Evolutionary conservation across 305 asterid genomes (phyloP).

Genomic region (Solanum aculeatissimum): DNA sequence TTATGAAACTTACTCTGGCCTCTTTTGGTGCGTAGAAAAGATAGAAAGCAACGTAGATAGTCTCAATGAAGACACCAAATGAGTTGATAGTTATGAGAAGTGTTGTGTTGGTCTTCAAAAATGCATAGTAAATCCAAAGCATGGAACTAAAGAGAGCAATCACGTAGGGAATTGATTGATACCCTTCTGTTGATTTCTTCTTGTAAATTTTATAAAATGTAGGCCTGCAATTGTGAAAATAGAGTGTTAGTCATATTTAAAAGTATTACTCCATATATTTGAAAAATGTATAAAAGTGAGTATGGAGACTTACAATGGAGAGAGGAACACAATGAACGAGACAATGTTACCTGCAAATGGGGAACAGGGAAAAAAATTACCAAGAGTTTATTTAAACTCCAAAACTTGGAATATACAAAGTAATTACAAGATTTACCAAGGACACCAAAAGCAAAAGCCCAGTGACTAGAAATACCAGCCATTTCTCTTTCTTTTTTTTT

Average conservation of each 20-base stretch:
- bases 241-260: background rate
- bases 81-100: slow-evolving; percentile 53
- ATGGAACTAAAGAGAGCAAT: slow-evolving; percentile 42
- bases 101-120: slow-evolving; percentile 36
- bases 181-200: slow-evolving; percentile 46
- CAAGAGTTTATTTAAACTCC: background rate
- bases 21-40: slow-evolving; percentile 34
- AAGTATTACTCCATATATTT: background rate
- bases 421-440: background rate
- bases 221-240: slow-evolving; percentile 17
- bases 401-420: background rate
- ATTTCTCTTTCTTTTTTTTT: too few species aligned
- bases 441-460: slow-evolving; percentile 3
- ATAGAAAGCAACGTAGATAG: slow-evolving; percentile 26
- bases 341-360: background rate
- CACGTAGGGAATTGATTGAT: slow-evolving; percentile 38
- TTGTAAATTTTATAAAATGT: slow-evolving; percentile 35
- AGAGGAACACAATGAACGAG: background rate
- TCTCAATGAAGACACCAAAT: slow-evolving; percentile 35
- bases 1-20: slow-evolving; percentile 15
- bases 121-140: slow-evolving; percentile 53
- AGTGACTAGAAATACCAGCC: background rate
- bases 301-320: background rate
- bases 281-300: background rate
- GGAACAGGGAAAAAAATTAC: background rate